Percentiles rank a stretch among this genome's conserved stretches.
phyloP scores from a whole-genome alignment of 1,284 basidiomycete genomes.

The Fistulinella cinereoalba region DNA sequence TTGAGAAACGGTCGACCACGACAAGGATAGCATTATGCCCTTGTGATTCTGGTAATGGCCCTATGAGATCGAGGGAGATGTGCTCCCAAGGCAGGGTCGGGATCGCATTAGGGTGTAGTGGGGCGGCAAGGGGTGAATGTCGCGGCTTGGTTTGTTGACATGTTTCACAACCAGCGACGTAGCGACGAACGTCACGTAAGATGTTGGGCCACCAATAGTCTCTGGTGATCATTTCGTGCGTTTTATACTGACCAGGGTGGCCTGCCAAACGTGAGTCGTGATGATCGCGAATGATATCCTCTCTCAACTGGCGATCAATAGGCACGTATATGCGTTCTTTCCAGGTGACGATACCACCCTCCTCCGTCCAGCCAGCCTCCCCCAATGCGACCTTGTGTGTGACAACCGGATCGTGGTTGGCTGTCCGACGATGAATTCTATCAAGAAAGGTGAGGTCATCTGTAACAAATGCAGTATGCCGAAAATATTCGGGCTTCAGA shows the following conservation, averaged over 20 bases:
- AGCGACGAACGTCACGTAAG: conserved; percentile 26
- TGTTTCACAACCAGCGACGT: conserved; percentile 37
- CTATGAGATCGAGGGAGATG: not conserved
- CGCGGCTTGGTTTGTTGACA: conserved; percentile 36
- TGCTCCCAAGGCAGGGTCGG: not conserved
- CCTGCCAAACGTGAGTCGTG: conserved; percentile 35
- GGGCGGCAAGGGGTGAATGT: not conserved
- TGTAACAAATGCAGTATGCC: not conserved
- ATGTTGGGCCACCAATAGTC: conserved; percentile 48
- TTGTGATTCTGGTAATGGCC: not conserved
- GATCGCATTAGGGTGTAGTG: not conserved
- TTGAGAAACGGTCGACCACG: not conserved
- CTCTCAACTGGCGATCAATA: conserved; percentile 11
- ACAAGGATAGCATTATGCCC: not conserved
- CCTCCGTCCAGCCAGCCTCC: conserved; percentile 8
- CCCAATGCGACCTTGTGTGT: conserved; percentile 4
- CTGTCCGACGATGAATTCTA: not conserved
- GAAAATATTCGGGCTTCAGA: not conserved
- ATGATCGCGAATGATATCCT: conserved; percentile 21
- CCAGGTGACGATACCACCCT: conserved; percentile 11
- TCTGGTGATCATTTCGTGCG: conserved; percentile 32
- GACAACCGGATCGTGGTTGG: not conserved
- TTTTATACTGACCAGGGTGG: conserved; percentile 43
- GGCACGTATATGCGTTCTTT: conserved; percentile 24
- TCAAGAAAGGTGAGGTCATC: not conserved